Conservation (phyloP, 2,329 filamentous ascomycete genomes). For the Penicillium glabrum region DNA sequence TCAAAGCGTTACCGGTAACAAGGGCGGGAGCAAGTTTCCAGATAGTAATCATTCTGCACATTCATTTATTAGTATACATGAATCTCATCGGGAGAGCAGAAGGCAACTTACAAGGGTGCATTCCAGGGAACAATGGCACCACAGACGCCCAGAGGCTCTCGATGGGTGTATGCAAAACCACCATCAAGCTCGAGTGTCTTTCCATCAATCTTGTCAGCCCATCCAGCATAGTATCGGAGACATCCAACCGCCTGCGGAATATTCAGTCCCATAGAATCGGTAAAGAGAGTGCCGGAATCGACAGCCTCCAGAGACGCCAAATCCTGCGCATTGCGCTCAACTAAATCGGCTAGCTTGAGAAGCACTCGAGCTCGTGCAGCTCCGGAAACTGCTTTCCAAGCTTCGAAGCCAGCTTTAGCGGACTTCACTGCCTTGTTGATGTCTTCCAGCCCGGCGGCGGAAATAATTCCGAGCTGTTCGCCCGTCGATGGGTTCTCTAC, state of each 20-base stretch:
- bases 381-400: slow-evolving; percentile 24
- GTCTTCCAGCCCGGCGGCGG: slow-evolving; percentile 25
- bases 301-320: slow-evolving; percentile 27
- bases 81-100: neutral
- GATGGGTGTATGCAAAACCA: slow-evolving; percentile 24
- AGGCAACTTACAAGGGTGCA: slow-evolving; percentile 23
- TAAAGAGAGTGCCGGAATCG: slow-evolving; percentile 25
- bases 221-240: slow-evolving; percentile 31
- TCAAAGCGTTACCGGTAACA: slow-evolving; percentile 67
- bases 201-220: slow-evolving; percentile 31
- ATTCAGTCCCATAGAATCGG: slow-evolving; percentile 23
- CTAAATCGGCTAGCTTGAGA: slow-evolving; percentile 26
- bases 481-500: slow-evolving; percentile 28
- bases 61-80: neutral
- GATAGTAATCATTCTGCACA: slow-evolving; percentile 26
- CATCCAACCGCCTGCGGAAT: slow-evolving; percentile 23
- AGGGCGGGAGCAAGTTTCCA: slow-evolving; percentile 63
- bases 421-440: slow-evolving; percentile 25
- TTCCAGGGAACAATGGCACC: slow-evolving; percentile 34
- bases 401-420: slow-evolving; percentile 18
- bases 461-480: slow-evolving; percentile 20
- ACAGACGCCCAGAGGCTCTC: slow-evolving; percentile 30
- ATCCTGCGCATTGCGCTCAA: slow-evolving; percentile 28
- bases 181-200: slow-evolving; percentile 24
- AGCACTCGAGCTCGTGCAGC: slow-evolving; percentile 19